Percentiles rank a stretch among this genome's conserved stretches.
Conservation (phyloP, 371 early-diverging fungal species). For the Homolaphlyctis polyrhiza region DNA sequence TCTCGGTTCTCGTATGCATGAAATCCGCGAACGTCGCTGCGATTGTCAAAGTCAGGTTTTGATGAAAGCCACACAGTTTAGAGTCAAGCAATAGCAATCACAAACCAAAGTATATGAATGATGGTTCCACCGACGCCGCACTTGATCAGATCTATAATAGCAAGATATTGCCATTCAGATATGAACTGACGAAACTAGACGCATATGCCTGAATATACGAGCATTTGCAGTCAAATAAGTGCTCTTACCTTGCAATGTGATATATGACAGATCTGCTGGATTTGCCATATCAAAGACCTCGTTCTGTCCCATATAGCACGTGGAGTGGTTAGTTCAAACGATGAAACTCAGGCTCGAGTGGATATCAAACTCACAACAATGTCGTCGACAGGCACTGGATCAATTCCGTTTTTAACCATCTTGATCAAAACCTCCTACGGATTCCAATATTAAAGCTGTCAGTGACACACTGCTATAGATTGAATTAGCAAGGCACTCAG, state of each 20-base stretch:
- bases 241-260: slow-evolving; percentile 29
- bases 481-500: not conserved
- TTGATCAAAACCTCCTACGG: slow-evolving; percentile 27
- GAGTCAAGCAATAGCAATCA: no score
- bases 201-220: no score
- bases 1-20: slow-evolving; percentile 26
- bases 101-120: slow-evolving; percentile 32
- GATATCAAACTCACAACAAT: slow-evolving; percentile 24
- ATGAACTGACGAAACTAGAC: no score
- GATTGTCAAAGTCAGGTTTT: not conserved
- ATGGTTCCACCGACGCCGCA: slow-evolving; percentile 44
- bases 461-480: not conserved
- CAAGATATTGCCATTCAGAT: no score
- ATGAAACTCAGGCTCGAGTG: not conserved
- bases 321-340: slow-evolving; percentile 1
- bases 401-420: slow-evolving; percentile 33
- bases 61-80: no score
- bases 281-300: slow-evolving; percentile 55
- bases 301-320: slow-evolving; percentile 17
- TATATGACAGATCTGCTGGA: slow-evolving; percentile 16
- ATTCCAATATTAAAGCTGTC: not conserved
- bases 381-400: slow-evolving; percentile 28
- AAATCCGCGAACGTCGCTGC: slow-evolving; percentile 30
- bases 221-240: not conserved
- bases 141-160: slow-evolving; percentile 25